Evolutionary conservation across 2,329 filamentous ascomycete genomes (phyloP).

Genomic region (Aureobasidium sp.): DNA sequence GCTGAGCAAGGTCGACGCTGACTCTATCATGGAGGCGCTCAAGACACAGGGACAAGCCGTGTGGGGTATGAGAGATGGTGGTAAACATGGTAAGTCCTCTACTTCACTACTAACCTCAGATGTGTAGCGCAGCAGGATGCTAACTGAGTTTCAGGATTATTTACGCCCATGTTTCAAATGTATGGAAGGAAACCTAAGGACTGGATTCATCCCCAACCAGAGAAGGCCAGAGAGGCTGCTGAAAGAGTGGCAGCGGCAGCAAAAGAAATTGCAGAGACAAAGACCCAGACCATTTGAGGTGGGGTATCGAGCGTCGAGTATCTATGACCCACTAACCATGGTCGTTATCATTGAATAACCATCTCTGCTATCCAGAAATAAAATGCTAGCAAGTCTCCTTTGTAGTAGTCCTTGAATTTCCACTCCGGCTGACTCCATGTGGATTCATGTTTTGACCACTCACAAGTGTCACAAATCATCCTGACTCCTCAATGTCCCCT

Average conservation of each 20-base stretch:
- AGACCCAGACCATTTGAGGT: neutral
- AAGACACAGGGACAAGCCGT: slow-evolving; percentile 75
- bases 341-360: neutral
- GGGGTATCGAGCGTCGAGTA: neutral
- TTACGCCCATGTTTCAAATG: slow-evolving; percentile 98
- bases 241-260: neutral
- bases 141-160: slow-evolving; percentile 43
- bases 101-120: neutral
- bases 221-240: slow-evolving; percentile 2
- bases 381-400: too few species aligned
- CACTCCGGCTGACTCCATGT: neutral
- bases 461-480: neutral
- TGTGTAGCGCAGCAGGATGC: neutral
- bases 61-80: slow-evolving; percentile 82
- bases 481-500: neutral
- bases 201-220: slow-evolving; percentile 6
- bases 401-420: neutral
- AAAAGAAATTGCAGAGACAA: neutral
- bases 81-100: slow-evolving; percentile 54
- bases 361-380: neutral
- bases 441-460: too few species aligned
- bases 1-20: slow-evolving; percentile 53
- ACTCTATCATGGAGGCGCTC: slow-evolving; percentile 88
- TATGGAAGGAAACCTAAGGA: slow-evolving; percentile 70
- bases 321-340: neutral